Conservation (phyloP, 176 grass and related monocot species). For the Tillandsia fasciculata region DNA sequence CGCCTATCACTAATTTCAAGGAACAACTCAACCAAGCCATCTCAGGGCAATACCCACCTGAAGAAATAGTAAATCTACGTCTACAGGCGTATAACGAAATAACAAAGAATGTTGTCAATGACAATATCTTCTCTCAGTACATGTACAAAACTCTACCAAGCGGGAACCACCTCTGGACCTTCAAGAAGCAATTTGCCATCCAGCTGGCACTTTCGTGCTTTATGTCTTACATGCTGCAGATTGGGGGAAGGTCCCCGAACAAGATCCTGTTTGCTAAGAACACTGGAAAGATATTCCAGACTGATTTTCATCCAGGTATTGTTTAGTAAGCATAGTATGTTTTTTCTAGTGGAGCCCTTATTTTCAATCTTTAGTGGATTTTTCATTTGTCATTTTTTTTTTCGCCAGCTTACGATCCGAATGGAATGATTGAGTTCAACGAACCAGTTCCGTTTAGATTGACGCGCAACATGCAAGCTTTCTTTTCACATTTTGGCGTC, state of each 20-base stretch:
- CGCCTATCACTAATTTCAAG: conserved; percentile 92
- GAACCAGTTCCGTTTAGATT: conserved; percentile 96
- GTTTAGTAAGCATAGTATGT: background rate
- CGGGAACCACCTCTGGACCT: conserved; percentile 91
- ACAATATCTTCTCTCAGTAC: conserved; percentile 94
- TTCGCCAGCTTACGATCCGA: conserved; percentile 82
- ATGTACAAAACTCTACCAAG: conserved; percentile 98
- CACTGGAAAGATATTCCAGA: conserved; percentile 97
- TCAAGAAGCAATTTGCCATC: conserved; percentile 96
- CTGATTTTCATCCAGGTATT: conserved; percentile 96
- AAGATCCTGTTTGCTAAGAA: conserved; percentile 99
- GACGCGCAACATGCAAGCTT: conserved; percentile 94
- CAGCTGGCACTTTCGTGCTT: conserved; percentile 97
- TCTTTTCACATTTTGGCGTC: conserved; percentile 96
- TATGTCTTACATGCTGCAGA: conserved; percentile 96
- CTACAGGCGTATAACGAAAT: conserved; percentile 96
- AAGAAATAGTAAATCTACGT: conserved; percentile 79
- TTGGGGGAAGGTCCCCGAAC: conserved; percentile 93
- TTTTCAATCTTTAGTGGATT: background rate
- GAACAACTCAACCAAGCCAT: conserved; percentile 97
- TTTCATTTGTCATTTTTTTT: conserved; percentile 20
- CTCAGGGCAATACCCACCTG: conserved; percentile 83
- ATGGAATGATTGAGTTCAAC: conserved; percentile 94
- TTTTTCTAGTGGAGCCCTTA: background rate
- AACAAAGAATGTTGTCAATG: conserved; percentile 87